phyloP scores from a whole-genome alignment of 1,284 basidiomycete genomes.

The Coriolopsis trogii region DNA sequence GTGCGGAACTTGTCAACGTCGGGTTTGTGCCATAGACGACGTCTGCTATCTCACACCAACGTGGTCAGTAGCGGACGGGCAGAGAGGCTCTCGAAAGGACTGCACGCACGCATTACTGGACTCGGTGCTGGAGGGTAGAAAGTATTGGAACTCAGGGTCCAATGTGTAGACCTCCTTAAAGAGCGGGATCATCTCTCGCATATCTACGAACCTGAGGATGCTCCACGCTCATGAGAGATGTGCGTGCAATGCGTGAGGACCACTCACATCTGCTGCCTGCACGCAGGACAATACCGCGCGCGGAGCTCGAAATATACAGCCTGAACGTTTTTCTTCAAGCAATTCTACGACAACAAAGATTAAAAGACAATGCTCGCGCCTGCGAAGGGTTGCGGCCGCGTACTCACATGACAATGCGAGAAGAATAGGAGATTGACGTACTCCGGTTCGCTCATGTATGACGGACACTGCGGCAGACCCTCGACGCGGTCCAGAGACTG shows the following conservation, averaged over 20 bases:
- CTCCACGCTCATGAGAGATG: neutral
- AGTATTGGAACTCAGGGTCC: too few relatives aligned
- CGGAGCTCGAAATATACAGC: neutral
- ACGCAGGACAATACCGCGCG: neutral
- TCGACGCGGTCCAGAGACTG: slow-evolving; percentile 15
- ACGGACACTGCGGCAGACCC: slow-evolving; percentile 32
- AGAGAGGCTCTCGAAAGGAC: neutral
- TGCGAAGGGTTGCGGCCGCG: too few relatives aligned
- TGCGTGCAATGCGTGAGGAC: neutral
- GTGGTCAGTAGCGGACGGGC: neutral
- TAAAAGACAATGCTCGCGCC: neutral
- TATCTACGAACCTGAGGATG: neutral
- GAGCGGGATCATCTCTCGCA: too few relatives aligned
- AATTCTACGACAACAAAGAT: neutral
- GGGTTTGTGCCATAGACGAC: neutral
- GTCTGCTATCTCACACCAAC: neutral
- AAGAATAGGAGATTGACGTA: slow-evolving; percentile 31
- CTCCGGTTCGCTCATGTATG: slow-evolving; percentile 35
- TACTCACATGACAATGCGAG: slow-evolving; percentile 12
- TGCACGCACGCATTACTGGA: too few relatives aligned
- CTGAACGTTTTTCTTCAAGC: neutral
- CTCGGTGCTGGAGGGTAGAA: too few relatives aligned
- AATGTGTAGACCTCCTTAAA: too few relatives aligned
- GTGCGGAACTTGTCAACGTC: neutral
- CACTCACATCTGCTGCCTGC: neutral